These are phyloP conservation scores for Rhypophila decipiens DNA, from an alignment of 495 filamentous ascomycete genomes.

Conservation along the genomic window DNA sequence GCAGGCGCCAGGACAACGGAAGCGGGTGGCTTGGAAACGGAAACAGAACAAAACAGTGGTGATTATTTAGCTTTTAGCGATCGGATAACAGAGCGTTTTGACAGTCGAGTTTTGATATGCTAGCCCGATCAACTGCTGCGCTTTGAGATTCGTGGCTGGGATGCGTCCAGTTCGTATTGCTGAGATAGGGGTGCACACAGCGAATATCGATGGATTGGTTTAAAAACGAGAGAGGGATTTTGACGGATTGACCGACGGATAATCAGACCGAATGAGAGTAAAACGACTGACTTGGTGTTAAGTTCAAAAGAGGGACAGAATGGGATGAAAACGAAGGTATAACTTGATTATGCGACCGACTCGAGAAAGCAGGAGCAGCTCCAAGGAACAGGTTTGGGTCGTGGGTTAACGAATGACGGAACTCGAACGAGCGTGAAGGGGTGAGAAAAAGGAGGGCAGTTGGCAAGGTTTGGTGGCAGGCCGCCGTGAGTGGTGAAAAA, in stretches of 20 bases:
- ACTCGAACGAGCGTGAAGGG: slow-evolving; percentile 6
- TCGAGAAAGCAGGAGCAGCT: not conserved
- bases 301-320: not conserved
- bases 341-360: slow-evolving; percentile 8
- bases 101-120: not conserved
- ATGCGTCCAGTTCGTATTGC: not conserved
- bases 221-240: slow-evolving; percentile 8
- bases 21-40: not conserved
- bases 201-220: slow-evolving; percentile 8
- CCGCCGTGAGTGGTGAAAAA: not conserved
- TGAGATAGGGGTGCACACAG: slow-evolving; percentile 2
- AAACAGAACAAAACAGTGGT: not conserved
- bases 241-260: not conserved
- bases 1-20: not conserved
- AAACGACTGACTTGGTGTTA: not conserved
- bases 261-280: not conserved
- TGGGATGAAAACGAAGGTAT: slow-evolving; percentile 1
- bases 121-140: too few relatives aligned
- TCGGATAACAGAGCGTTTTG: not conserved
- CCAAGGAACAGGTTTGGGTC: not conserved
- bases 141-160: too few relatives aligned
- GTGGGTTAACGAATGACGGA: slow-evolving; percentile 9
- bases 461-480: not conserved
- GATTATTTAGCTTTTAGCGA: not conserved
- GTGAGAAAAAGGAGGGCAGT: not conserved